Base-by-base conservation (phyloP, 2,329 filamentous ascomycete genomes). In the Neopestalotiopsis rosae region DNA sequence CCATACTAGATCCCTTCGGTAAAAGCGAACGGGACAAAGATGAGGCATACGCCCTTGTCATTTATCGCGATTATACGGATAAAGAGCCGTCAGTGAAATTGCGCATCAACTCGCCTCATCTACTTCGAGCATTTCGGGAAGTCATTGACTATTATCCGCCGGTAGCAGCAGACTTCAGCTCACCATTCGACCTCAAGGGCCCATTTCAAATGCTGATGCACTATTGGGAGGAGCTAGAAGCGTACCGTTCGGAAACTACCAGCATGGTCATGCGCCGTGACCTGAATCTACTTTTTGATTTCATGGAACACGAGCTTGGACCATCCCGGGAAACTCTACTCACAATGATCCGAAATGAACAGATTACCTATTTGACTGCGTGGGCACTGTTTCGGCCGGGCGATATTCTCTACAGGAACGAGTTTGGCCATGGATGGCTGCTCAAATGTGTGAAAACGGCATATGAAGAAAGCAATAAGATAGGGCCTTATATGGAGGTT, bases 151-250 rank as follows among this genome's bases (percentile, higher is more conserved):
- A 71, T 1, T 76, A 78, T 34, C 65, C 72, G 0, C 62, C 72
- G 13, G 72, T 77, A 9, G 69, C 75, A 1, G 75, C 76, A 0
- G 74, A 76, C 67, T 77, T 77, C 66, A 72, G 59, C 4, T 73
- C 73, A 9, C 69, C 76, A 2, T 32, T 78, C 7, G 71, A 70
- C 32, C 67, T 78, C 0, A 62, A 72, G 1, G 64, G 45, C 2
- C 76, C 76, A 1, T 78, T 76, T 59, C 66, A 70, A 64, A 77
- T 78, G 73, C 70, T 77, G 7, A 68, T 69, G 5, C 75, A 78
- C 49, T 73, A 77, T 61, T 77, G 75, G 75, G 69, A 76, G 6
- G 74, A 73, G 17, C 66, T 79, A 4, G 68, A 77, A 2, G 68
- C 70, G 28, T 75, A 77, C 42, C 74, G 73, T 14, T 67, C 68